phyloP scores from a whole-genome alignment of 78 protist species.

The Speleostelium caveatum region DNA sequence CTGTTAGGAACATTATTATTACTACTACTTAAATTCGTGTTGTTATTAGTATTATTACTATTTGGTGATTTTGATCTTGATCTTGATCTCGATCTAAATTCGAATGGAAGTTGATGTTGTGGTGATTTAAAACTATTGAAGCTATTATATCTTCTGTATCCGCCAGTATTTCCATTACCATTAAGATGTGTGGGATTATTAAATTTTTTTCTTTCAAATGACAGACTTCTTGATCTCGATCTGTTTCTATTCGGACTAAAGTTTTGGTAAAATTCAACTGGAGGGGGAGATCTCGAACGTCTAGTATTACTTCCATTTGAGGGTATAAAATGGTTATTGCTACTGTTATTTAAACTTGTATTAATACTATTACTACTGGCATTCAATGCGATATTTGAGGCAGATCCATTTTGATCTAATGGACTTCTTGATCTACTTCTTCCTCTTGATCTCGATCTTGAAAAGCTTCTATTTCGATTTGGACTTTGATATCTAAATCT shows the following conservation, averaged over 20 bases:
- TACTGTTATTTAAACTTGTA: no score
- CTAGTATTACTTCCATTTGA: no score
- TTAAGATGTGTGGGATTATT: no score
- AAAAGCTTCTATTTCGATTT: neutral
- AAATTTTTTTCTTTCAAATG: neutral
- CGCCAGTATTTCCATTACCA: no score
- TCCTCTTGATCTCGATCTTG: neutral
- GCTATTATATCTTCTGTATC: no score
- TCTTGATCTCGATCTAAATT: constrained; percentile 35
- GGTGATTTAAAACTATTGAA: no score
- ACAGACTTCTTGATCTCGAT: neutral
- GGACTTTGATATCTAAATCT: neutral
- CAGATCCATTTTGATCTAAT: neutral
- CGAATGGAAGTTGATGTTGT: no score
- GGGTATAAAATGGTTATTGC: no score
- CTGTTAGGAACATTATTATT: constrained; percentile 6
- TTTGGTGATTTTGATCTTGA: constrained; percentile 36
- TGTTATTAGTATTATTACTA: neutral
- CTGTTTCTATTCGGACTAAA: no score
- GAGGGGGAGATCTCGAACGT: no score
- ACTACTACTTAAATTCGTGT: neutral
- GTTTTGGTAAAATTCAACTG: no score
- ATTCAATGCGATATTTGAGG: neutral
- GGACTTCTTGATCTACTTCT: neutral
- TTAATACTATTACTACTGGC: no score